A percentile compares a stretch with the other conserved stretches of the same genome.
These are phyloP conservation scores for Kodamaea nitidulidarum DNA, from an alignment of 805 yeast genomes.

Conservation along the genomic window DNA sequence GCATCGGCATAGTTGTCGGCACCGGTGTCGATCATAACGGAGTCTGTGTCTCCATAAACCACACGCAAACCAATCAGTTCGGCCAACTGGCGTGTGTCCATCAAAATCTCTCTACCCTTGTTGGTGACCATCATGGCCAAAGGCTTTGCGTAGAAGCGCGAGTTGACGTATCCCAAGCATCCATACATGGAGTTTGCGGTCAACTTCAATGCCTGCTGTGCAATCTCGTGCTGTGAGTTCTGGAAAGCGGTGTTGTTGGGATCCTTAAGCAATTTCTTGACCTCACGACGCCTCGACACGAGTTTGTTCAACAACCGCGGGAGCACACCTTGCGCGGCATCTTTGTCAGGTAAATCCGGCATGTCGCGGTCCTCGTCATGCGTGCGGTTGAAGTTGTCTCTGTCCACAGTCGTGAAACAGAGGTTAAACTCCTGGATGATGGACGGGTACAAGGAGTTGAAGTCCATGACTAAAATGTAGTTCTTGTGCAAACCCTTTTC, in stretches of 20 bases:
- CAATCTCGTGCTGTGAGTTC: constrained; percentile 83
- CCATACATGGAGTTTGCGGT: constrained; percentile 99
- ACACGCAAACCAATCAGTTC: constrained; percentile 80
- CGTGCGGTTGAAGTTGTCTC: constrained; percentile 44
- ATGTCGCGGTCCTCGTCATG: constrained; percentile 54
- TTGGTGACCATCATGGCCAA: constrained; percentile 92
- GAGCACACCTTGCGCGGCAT: constrained; percentile 69
- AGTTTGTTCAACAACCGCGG: constrained; percentile 80
- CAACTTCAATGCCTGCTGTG: constrained; percentile 91
- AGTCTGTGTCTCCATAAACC: constrained; percentile 97
- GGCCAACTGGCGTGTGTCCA: constrained; percentile 89
- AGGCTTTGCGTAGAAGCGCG: constrained; percentile 94
- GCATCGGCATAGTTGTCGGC: constrained; percentile 68
- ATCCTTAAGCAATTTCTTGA: constrained; percentile 77
- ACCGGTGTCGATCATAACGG: constrained; percentile 96
- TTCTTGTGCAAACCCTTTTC: constrained; percentile 91
- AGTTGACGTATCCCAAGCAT: constrained; percentile 87
- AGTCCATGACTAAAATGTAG: constrained; percentile 91
- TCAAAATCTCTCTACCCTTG: constrained; percentile 91
- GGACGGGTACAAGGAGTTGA: constrained; percentile 94
- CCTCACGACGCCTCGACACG: constrained; percentile 90
- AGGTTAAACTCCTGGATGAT: constrained; percentile 96
- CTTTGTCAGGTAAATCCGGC: constrained; percentile 64
- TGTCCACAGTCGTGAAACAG: constrained; percentile 91
- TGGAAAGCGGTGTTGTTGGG: constrained; percentile 61